Evolutionary conservation across 2,329 filamentous ascomycete species (phyloP).

Genomic region (Atkinsonella hypoxylon): DNA sequence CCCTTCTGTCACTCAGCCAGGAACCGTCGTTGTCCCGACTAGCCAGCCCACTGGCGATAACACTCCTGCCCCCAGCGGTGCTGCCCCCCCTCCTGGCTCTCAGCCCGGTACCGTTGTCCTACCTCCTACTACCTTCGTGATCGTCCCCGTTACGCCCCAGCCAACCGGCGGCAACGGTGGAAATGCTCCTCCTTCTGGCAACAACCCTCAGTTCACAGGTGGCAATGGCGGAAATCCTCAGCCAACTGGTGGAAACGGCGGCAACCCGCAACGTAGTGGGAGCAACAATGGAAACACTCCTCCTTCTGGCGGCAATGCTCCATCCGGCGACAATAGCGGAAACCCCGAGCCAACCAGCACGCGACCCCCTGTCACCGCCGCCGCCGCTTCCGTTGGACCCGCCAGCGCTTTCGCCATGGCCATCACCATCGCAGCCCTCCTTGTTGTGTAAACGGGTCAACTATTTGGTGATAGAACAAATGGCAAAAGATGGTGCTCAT

Average conservation of each 20-base stretch:
- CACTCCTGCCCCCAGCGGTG: neutral
- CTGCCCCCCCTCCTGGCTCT: neutral
- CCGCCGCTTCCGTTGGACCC: slow-evolving; percentile 1
- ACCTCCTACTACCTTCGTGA: too few relatives aligned
- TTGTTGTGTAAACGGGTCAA: slow-evolving; percentile 1
- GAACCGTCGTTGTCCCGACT: neutral
- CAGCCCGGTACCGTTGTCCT: too few relatives aligned
- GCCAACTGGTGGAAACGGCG: neutral
- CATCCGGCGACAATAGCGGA: neutral
- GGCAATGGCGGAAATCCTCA: neutral
- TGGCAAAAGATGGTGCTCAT: neutral
- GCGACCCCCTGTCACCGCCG: neutral
- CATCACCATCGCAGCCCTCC: slow-evolving; percentile 1
- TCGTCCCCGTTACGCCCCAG: neutral
- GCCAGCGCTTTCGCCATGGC: slow-evolving; percentile 2
- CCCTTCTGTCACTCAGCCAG: neutral
- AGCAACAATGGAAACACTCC: neutral
- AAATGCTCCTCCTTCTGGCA: neutral
- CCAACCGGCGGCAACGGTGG: neutral
- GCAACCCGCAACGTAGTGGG: neutral
- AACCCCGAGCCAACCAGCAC: slow-evolving; percentile 1
- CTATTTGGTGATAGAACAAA: neutral
- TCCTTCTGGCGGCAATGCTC: neutral
- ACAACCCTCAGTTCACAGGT: neutral
- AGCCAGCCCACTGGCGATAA: slow-evolving; percentile 1